Evolutionary conservation across 108 stramenopile genomes (phyloP), one percentile per base, ranked within the genome.

Genomic region (Schizochytrium sp.): DNA sequence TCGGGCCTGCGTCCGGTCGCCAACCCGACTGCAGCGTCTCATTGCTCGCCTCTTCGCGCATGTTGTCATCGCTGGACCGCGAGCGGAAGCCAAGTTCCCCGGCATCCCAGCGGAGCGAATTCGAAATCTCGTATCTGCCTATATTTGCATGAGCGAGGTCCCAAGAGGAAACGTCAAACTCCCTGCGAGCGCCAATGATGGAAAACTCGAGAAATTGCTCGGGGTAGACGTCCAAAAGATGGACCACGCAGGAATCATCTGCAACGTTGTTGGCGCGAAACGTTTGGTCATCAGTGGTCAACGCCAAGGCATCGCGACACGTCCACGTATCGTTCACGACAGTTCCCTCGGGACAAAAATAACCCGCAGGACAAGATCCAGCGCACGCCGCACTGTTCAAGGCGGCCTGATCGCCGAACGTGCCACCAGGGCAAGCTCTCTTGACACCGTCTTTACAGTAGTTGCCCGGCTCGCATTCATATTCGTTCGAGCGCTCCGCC

Each of bases 301-400:
- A 45, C 48, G 43, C 76, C 16, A 83, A 45, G 6, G 76, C 76
- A 34, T 83, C 76, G 12, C 25, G n/a, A 53, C 76, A 83, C 25
- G 48, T 47, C 48, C 51, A 83, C 10, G 91, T 51, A 5, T n/a
- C 48, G 28, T 89, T 87, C 43, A 90, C 28, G 23, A 58, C 12
- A 87, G 89, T 90, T 2, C 91, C 90, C 19, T 44, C 89, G 23
- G 89, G 89, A 28, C 91, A 91, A 44, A 91, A 91, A 5, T 63
- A 44, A 12, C 28, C 87, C 14, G 76, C 76, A 8, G 45, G 76
- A 23, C 76, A 83, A 43, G 48, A 18, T 1, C 76, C 76, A 12
- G 76, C 19, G 28, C 76, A 83, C 45, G 6, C 8, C 23, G 6
- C 23, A 1, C 19, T 21, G 51, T 2, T 0, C 48, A 83, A 28